Base-by-base conservation (phyloP, 352 stramenopile genomes). In the Globisporangium paroecandrum region DNA sequence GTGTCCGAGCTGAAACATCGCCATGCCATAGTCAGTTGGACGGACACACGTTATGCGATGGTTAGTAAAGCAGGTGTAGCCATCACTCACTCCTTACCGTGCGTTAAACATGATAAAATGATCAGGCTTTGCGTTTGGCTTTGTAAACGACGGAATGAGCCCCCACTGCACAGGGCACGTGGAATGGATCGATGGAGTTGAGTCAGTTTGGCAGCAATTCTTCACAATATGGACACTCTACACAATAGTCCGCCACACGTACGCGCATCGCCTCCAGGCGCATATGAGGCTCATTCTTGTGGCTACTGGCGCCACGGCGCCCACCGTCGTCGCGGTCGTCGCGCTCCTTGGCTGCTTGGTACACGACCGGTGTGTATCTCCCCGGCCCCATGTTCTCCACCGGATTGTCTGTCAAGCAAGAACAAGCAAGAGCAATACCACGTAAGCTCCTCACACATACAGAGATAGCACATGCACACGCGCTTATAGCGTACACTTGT, bases 71-170 rank as follows among this genome's bases (percentile, higher is more conserved):
- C 4, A 32, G 29, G 4, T 32, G 29, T 8, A 0, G 9, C 36
- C 36, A 41, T 41, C 9, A 34, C 13, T 25, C n/a, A 3, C 13
- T 60, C 29, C 54, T 20, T 73, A 93, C 87, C 87, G 83, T 5
- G 85, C 87, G 59, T 95, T 95, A 69, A 95, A 95, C 81, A 93
- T 93, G 51, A 91, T 70, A 38, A 94, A 95, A 69, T 95, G 85
- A 60, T 95, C 85, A 51, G 86, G 82, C 63, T 89, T 92, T 20
- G 69, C 76, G 58, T 77, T 73, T 27, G 84, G 75, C 69, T 94
- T 94, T n/a, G 79, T 91, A 56, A 94, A 95, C 2, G 84, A 93
- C 53, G 87, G 87, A 55, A 95, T 73, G 5, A 95, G 70, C 22
- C 87, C 87, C 87, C 87, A 95, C 85, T 95, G 27, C 8, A 58